Conservation (phyloP, 108 stramenopile genomes). For the Nitzschia sp. region DNA sequence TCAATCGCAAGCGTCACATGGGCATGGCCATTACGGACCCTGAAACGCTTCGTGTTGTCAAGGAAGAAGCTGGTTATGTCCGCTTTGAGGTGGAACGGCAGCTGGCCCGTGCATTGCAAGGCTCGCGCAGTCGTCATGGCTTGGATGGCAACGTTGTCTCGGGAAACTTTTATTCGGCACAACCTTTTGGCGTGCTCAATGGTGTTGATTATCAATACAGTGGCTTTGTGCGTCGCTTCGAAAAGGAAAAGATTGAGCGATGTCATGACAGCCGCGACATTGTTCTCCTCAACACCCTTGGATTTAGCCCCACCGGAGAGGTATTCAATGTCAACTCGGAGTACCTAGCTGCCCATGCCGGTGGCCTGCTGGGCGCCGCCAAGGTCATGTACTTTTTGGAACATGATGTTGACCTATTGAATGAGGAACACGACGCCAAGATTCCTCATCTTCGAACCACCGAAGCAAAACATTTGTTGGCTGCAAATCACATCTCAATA, state of each 20-base stretch:
- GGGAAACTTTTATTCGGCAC: slow-evolving; percentile 86
- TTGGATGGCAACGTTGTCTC: slow-evolving; percentile 74
- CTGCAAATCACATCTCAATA: slow-evolving; percentile 55
- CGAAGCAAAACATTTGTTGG: slow-evolving; percentile 74
- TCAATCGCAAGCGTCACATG: slow-evolving; percentile 45
- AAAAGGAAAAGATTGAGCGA: slow-evolving; percentile 80
- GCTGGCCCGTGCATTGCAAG: slow-evolving; percentile 78
- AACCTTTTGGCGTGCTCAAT: slow-evolving; percentile 83
- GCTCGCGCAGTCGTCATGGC: slow-evolving; percentile 31
- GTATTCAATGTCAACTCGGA: slow-evolving; percentile 93
- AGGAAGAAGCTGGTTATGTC: slow-evolving; percentile 94
- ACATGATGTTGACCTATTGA: slow-evolving; percentile 42
- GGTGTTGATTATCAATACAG: slow-evolving; percentile 84
- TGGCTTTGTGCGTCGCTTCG: slow-evolving; percentile 88
- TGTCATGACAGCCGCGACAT: slow-evolving; percentile 84
- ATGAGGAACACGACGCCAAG: slow-evolving; percentile 67
- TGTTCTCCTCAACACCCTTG: slow-evolving; percentile 86
- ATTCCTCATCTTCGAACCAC: slow-evolving; percentile 76
- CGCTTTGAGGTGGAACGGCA: slow-evolving; percentile 93
- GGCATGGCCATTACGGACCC: slow-evolving; percentile 83
- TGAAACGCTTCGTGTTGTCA: slow-evolving; percentile 79
- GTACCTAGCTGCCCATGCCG: slow-evolving; percentile 73
- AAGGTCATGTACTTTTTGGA: slow-evolving; percentile 88
- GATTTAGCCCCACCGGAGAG: slow-evolving; percentile 89
- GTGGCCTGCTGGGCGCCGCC: slow-evolving; percentile 74